Base-by-base conservation (phyloP, 345 rosid genomes). In the Noccaea caerulescens region DNA sequence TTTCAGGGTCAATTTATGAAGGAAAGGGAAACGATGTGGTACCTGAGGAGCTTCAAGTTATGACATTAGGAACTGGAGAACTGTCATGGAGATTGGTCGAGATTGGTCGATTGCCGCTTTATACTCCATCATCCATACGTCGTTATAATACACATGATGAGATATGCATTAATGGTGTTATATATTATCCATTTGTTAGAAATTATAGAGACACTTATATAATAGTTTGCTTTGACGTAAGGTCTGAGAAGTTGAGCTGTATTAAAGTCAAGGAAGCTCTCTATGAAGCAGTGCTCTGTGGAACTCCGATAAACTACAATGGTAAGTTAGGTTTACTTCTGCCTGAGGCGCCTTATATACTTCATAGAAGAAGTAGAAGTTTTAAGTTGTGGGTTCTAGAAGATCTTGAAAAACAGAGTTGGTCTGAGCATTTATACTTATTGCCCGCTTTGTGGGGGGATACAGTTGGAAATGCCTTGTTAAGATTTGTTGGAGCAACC, bases 171-270 rank as follows among this genome's bases (percentile, higher is more conserved):
- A 9, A 50, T 10, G 61, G 61, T 34, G n/a, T 36, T 56, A 8
- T 56, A 43, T 56, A 56, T 56, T 56, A 34, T 36, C 42, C 3
- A 56, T 42, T 3, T 8, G 39, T 8, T 8, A 9, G 8, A 2
- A 8, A 0, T 0, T 8, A 1, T 37, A 7, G 3, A 37, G 10
- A 6, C 2, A 9, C 8, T 37, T 37, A 8, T 37, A 8, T 3
- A 1, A 34, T 57, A 5, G 8, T 57, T 37, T 57, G 51, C 51
- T 60, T 60, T 60, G 66, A 60, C 4, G 18, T 66, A 10, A 41
- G 30, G 7, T 53, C 61, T 8, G 57, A 49, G 8, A 64, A 34
- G n/a, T 64, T 64, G 10, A 20, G 23, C 0, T 36, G 11, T 20
- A 18, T 63, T 34, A 2, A 1, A 7, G 30, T 27, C 30, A 27